Conservation (phyloP, 495 filamentous ascomycete genomes). For the Penicillium angulare region DNA sequence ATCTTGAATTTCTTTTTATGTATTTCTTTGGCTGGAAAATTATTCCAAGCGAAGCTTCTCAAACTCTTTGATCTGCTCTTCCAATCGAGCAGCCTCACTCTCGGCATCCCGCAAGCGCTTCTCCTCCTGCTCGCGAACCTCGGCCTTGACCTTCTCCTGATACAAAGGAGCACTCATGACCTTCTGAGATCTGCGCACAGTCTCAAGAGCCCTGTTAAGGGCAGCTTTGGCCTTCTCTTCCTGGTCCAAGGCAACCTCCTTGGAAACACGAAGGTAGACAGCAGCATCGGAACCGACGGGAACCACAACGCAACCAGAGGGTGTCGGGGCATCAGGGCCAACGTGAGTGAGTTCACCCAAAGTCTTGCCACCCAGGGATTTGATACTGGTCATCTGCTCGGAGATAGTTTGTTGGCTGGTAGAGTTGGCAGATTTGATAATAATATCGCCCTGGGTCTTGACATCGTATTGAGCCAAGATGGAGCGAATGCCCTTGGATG, state of each 20-base stretch:
- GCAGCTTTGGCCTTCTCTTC: constrained; percentile 63
- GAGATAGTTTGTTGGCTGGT: constrained; percentile 55
- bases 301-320: constrained; percentile 69
- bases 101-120: constrained; percentile 58
- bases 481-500: constrained; percentile 56
- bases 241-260: constrained; percentile 65
- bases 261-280: constrained; percentile 68
- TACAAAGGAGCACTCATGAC: constrained; percentile 37
- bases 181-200: constrained; percentile 32
- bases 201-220: constrained; percentile 35
- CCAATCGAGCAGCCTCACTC: constrained; percentile 52
- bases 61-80: constrained; percentile 52
- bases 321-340: constrained; percentile 52
- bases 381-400: constrained; percentile 58
- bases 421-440: constrained; percentile 59
- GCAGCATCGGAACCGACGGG: constrained; percentile 62
- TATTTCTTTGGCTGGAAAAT: no score
- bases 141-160: constrained; percentile 48
- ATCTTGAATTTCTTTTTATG: no score
- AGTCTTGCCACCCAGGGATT: constrained; percentile 63
- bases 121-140: constrained; percentile 58
- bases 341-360: constrained; percentile 50
- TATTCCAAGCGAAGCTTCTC: constrained; percentile 49
- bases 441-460: constrained; percentile 55
- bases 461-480: constrained; percentile 58